Base-by-base conservation (phyloP, 2,329 filamentous ascomycete genomes). In the Gnomoniopsis smithogilvyi region DNA sequence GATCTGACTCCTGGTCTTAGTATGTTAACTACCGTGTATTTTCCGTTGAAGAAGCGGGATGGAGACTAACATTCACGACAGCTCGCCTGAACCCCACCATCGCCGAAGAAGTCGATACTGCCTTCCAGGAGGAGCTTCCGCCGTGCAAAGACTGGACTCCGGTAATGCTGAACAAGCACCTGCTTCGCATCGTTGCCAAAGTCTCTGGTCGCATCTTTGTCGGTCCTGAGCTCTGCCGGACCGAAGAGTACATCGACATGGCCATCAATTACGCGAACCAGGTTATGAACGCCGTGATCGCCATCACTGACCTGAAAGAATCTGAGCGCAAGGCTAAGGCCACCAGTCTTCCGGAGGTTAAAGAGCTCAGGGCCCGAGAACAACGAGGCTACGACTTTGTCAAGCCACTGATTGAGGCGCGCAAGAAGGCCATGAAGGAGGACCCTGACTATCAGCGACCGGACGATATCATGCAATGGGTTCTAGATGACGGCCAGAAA, bases 401-500 rank as follows among this genome's bases (percentile, higher is more conserved):
- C 14, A 51, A 58, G 7, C 75, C 76, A 2, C 55, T 77, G 1
- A 67, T 79, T 7, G 54, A 63, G 11, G 61, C 68, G 26, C 67
- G 77, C 11, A 56, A 63, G 34, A 64, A 67, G 22, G 63, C 65
- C 14, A 58, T 60, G 48, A 59, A 61, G 11, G 56, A 61, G 12
- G 66, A 65, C 21, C 61, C 59, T 2, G 53, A 62, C 45, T 61
- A 52, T 12, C 62, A 66, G 24, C 73, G 73, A 61, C 76, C 77
- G 0, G 74, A 79, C 56, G 79, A 81, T 61, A 76, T 80, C 69
- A 68, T 78, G 22, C 75, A 80, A 64, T 81, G 78, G 79, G 47
- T 80, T 3, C 68, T 79, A 15, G 55, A 63, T n/a, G 72, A 78
- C 21, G 66, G 68, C 0, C 69, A 74, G 26, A 62, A 67, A 2